Percentiles rank a stretch among this genome's conserved stretches.
Conservation (phyloP, 2,329 filamentous ascomycete genomes). For the Phyllosticta capitalensis region DNA sequence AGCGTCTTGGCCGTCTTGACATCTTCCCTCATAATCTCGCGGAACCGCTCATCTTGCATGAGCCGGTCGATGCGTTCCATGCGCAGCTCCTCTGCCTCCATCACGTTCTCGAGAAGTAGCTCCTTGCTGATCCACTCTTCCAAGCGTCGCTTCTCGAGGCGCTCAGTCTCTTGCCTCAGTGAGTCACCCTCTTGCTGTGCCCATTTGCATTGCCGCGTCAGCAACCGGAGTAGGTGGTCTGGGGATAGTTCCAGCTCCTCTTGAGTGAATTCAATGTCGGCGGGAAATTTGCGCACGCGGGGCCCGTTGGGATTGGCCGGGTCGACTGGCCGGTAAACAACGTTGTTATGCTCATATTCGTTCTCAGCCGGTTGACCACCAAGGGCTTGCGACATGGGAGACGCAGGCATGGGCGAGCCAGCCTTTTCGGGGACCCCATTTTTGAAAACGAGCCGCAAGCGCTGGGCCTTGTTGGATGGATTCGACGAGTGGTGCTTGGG, state of each 20-base stretch:
- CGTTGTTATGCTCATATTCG: slow-evolving; percentile 45
- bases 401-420: slow-evolving; percentile 27
- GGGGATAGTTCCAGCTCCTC: slow-evolving; percentile 58
- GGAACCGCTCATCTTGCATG: slow-evolving; percentile 22
- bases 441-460: slow-evolving; percentile 34
- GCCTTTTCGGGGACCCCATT: slow-evolving; percentile 22
- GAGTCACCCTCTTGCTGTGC: slow-evolving; percentile 56
- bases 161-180: slow-evolving; percentile 55
- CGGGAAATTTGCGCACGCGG: slow-evolving; percentile 43
- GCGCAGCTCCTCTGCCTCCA: slow-evolving; percentile 55
- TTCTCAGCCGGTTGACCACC: slow-evolving; percentile 16
- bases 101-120: slow-evolving; percentile 62
- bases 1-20: slow-evolving; percentile 11
- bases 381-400: slow-evolving; percentile 18
- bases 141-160: slow-evolving; percentile 56
- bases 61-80: slow-evolving; percentile 25
- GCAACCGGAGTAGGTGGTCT: slow-evolving; percentile 54
- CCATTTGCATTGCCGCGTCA: slow-evolving; percentile 61
- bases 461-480: slow-evolving; percentile 37
- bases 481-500: slow-evolving; percentile 51
- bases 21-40: slow-evolving; percentile 29
- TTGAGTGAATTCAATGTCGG: slow-evolving; percentile 51
- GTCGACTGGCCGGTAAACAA: slow-evolving; percentile 45
- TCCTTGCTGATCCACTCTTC: slow-evolving; percentile 75
- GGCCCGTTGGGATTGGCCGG: slow-evolving; percentile 50